A percentile compares a stretch with the other conserved stretches of the same genome.
Conservation (phyloP, 2,329 filamentous ascomycete genomes). For the Penicillium hordei region DNA sequence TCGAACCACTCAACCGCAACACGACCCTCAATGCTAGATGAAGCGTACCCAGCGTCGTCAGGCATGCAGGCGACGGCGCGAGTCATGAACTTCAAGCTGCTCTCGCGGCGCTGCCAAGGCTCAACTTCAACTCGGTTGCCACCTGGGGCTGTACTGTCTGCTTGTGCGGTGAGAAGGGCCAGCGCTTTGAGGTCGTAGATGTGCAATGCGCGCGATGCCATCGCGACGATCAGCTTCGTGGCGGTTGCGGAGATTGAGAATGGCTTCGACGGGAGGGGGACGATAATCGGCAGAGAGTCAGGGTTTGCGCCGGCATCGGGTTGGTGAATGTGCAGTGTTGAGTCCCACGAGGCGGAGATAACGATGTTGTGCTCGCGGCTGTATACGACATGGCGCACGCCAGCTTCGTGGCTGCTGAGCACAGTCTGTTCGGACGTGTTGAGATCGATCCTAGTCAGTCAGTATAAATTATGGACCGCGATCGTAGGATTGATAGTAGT, state of each 20-base stretch:
- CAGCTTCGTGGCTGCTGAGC: constrained; percentile 73
- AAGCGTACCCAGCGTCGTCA: constrained; percentile 90
- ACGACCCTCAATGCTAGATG: constrained; percentile 87
- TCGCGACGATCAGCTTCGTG: constrained; percentile 89
- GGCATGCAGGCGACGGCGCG: constrained; percentile 94
- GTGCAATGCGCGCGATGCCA: constrained; percentile 89
- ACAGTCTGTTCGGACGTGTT: constrained; percentile 69
- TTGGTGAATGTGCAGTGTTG: constrained; percentile 80
- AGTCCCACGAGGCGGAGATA: constrained; percentile 91
- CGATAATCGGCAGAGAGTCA: constrained; percentile 57
- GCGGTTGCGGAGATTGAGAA: constrained; percentile 78
- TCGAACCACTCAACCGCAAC: constrained; percentile 99
- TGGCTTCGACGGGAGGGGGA: constrained; percentile 79
- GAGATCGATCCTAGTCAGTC: constrained; percentile 62
- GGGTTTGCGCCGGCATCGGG: constrained; percentile 45
- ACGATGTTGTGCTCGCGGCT: constrained; percentile 73
- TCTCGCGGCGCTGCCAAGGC: constrained; percentile 92
- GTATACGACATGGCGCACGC: constrained; percentile 82
- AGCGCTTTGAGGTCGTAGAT: constrained; percentile 86
- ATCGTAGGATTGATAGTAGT: constrained; percentile 59
- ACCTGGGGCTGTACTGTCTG: constrained; percentile 38
- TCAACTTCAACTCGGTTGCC: constrained; percentile 55
- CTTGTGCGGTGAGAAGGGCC: constrained; percentile 52
- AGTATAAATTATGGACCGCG: constrained; percentile 39
- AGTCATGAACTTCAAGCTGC: constrained; percentile 93